A percentile compares a stretch with the other conserved stretches of the same genome.
Evolutionary conservation across 2,329 filamentous ascomycete species (phyloP).

Genomic region (Ceratocystiopsis minuta): DNA sequence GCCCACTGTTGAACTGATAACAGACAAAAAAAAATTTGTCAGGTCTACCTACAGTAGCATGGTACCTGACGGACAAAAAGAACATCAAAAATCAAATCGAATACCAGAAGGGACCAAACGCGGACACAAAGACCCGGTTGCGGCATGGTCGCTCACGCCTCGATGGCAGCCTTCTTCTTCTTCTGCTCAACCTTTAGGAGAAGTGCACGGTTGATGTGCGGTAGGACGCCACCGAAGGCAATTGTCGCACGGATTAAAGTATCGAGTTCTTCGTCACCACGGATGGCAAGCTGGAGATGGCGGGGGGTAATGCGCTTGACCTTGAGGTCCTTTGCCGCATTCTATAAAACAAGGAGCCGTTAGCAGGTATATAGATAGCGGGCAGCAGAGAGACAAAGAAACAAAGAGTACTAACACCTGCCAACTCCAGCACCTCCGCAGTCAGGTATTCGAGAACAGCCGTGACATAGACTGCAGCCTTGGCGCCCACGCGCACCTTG

Average conservation of each 20-base stretch:
- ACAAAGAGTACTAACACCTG: constrained; percentile 46
- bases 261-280: constrained; percentile 95
- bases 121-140: no score
- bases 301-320: constrained; percentile 99
- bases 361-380: neutral
- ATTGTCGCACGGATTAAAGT: constrained; percentile 95
- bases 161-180: constrained; percentile 21
- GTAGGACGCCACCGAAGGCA: constrained; percentile 92
- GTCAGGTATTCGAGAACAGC: constrained; percentile 96
- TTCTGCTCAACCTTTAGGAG: constrained; percentile 33
- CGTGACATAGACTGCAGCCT: constrained; percentile 95
- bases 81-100: no score
- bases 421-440: constrained; percentile 91
- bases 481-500: constrained; percentile 98
- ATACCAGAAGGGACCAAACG: no score
- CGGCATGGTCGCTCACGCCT: constrained; percentile 12
- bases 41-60: no score
- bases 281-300: constrained; percentile 93
- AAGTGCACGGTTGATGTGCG: constrained; percentile 95
- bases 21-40: no score
- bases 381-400: neutral
- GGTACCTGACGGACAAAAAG: no score
- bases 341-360: constrained; percentile 34
- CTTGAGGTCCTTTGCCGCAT: constrained; percentile 97
- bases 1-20: no score